phyloP scores from a whole-genome alignment of 2,329 filamentous ascomycete genomes.

The Aureobasidium mangrovei region DNA sequence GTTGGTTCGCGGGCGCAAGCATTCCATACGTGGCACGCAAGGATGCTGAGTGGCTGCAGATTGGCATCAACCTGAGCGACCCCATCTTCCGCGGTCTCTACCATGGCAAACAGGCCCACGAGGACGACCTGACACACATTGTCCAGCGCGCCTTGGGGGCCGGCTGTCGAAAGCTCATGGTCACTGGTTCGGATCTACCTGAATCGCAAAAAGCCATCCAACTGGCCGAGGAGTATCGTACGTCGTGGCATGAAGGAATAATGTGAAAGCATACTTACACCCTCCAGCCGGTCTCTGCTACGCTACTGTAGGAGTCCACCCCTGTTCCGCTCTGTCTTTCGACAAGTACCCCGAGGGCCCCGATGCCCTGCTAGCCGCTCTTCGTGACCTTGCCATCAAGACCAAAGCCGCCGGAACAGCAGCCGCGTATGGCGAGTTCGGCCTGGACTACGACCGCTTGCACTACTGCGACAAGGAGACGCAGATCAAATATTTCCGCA shows the following conservation, averaged over 20 bases:
- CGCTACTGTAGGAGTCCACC: slow-evolving; percentile 87
- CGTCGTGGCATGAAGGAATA: slow-evolving; percentile 24
- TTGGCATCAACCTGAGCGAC: slow-evolving; percentile 94
- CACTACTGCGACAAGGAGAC: slow-evolving; percentile 69
- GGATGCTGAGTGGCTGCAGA: slow-evolving; percentile 34
- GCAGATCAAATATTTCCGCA: slow-evolving; percentile 77
- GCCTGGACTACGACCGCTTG: slow-evolving; percentile 89
- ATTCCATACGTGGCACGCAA: background rate
- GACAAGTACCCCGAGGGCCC: slow-evolving; percentile 52
- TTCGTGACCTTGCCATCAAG: slow-evolving; percentile 56
- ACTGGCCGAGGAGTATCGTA: slow-evolving; percentile 66
- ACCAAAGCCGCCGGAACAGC: slow-evolving; percentile 53
- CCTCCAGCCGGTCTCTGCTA: slow-evolving; percentile 67
- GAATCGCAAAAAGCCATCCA: slow-evolving; percentile 68
- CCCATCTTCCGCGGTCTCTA: slow-evolving; percentile 81
- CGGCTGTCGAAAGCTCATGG: slow-evolving; percentile 81
- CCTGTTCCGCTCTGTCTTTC: slow-evolving; percentile 77
- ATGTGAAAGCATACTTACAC: background rate
- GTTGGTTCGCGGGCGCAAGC: slow-evolving; percentile 28
- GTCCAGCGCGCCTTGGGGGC: slow-evolving; percentile 67
- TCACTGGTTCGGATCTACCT: slow-evolving; percentile 80
- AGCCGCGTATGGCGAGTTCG: slow-evolving; percentile 85
- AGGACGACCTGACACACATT: slow-evolving; percentile 65
- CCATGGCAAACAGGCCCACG: slow-evolving; percentile 67
- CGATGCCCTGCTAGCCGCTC: slow-evolving; percentile 45